phyloP scores from a whole-genome alignment of 2,329 filamentous ascomycete species.

The Talaromyces sp. region DNA sequence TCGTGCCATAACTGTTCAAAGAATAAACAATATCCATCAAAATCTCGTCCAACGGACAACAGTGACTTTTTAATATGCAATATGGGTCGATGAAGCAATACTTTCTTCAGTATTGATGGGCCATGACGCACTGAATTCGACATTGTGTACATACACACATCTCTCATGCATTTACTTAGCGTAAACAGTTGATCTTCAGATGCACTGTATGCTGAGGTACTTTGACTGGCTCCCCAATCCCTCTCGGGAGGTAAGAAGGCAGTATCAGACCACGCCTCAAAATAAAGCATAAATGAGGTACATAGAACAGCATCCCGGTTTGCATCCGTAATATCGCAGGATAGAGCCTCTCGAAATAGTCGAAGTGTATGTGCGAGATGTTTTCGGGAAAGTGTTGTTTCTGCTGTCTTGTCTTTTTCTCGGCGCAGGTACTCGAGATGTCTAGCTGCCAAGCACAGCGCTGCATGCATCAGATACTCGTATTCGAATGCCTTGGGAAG shows the following conservation, averaged over 20 bases:
- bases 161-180: not conserved
- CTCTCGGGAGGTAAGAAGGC: not conserved
- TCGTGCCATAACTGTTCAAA: conserved; percentile 2
- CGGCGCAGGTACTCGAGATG: not conserved
- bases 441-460: conserved; percentile 8
- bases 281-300: conserved; percentile 13
- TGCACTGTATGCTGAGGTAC: not conserved
- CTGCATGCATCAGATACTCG: conserved; percentile 13
- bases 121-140: not conserved
- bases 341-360: conserved; percentile 3
- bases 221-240: too few relatives aligned
- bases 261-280: conserved; percentile 8
- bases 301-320: conserved; percentile 8
- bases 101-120: not conserved
- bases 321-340: not conserved
- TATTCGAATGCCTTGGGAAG: conserved; percentile 9
- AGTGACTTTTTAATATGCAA: not conserved
- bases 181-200: conserved; percentile 6
- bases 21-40: not conserved
- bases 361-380: conserved; percentile 7
- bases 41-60: not conserved
- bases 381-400: not conserved
- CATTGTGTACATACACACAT: conserved; percentile 1
- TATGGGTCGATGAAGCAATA: conserved; percentile 4
- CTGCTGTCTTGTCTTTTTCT: not conserved